Evolutionary conservation across 1,284 basidiomycete species (phyloP).

Genomic region (Cutaneotrichosporon cavernicola): DNA sequence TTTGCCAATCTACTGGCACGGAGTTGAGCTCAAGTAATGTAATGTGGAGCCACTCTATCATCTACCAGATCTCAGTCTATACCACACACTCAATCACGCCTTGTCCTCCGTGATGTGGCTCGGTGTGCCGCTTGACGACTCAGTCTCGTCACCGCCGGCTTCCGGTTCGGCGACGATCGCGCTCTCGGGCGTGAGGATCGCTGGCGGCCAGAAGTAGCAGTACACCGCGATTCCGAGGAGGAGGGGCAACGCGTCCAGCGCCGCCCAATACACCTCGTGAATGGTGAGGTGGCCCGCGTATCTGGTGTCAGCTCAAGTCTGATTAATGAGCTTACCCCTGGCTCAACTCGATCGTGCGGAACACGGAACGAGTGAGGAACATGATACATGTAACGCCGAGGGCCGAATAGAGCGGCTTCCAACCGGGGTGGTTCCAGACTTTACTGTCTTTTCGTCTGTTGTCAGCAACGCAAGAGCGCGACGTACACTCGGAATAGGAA

Average conservation of each 20-base stretch:
- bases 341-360: slow-evolving; percentile 65
- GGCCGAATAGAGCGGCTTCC: slow-evolving; percentile 61
- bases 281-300: slow-evolving; percentile 64
- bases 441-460: slow-evolving; percentile 13
- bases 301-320: slow-evolving; percentile 8
- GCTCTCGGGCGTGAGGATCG: slow-evolving; percentile 18
- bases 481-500: slow-evolving; percentile 61
- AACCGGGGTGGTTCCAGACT: slow-evolving; percentile 51
- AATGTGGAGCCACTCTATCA: neutral
- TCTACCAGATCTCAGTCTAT: neutral
- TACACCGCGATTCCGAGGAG: slow-evolving; percentile 60
- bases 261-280: slow-evolving; percentile 64
- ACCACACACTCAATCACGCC: neutral
- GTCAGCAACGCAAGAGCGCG: slow-evolving; percentile 2
- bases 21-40: neutral
- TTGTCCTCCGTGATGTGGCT: neutral
- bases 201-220: slow-evolving; percentile 38
- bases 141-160: neutral
- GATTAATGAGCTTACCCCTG: slow-evolving; percentile 54
- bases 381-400: slow-evolving; percentile 60
- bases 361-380: slow-evolving; percentile 60
- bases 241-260: slow-evolving; percentile 60
- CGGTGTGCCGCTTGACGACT: neutral
- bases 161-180: neutral
- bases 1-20: too few relatives aligned